phyloP scores from a whole-genome alignment of 768 basidiomycete genomes.

The Suillus ampliporus region DNA sequence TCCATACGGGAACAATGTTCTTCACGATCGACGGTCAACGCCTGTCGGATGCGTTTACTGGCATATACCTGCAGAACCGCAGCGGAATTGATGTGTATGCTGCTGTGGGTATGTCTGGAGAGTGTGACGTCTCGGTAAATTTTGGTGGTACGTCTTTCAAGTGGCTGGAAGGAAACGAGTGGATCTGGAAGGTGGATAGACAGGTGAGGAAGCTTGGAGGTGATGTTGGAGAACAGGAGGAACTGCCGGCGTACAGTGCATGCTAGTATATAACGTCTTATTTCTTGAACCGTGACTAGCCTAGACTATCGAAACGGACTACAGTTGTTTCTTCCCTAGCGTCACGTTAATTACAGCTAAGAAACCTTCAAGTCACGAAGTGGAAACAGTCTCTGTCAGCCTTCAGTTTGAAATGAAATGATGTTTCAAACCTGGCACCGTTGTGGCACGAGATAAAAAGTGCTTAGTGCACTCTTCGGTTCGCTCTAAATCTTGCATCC shows the following conservation, averaged over 20 bases:
- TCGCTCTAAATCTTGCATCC: background rate
- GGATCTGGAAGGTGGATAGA: constrained; percentile 67
- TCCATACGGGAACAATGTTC: constrained; percentile 52
- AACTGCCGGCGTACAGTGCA: constrained; percentile 43
- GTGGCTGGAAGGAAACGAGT: constrained; percentile 70
- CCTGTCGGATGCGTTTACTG: constrained; percentile 61
- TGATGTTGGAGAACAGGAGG: constrained; percentile 42
- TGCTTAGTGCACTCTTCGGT: background rate
- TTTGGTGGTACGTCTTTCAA: constrained; percentile 65
- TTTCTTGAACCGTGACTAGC: background rate
- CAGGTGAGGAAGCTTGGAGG: constrained; percentile 58
- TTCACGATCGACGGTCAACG: constrained; percentile 68
- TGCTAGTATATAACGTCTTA: background rate
- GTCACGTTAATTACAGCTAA: no score
- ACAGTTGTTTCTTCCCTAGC: background rate
- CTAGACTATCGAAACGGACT: background rate
- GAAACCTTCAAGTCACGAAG: no score
- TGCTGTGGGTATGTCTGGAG: constrained; percentile 62
- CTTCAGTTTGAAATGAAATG: constrained; percentile 2
- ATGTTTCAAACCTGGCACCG: background rate
- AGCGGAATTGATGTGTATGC: constrained; percentile 62
- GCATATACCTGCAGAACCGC: constrained; percentile 58
- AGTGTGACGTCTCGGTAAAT: constrained; percentile 47
- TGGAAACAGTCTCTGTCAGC: background rate
- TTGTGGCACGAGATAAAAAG: background rate